phyloP scores from a whole-genome alignment of 2,329 filamentous ascomycete genomes.

The Aureobasidium sp. region DNA sequence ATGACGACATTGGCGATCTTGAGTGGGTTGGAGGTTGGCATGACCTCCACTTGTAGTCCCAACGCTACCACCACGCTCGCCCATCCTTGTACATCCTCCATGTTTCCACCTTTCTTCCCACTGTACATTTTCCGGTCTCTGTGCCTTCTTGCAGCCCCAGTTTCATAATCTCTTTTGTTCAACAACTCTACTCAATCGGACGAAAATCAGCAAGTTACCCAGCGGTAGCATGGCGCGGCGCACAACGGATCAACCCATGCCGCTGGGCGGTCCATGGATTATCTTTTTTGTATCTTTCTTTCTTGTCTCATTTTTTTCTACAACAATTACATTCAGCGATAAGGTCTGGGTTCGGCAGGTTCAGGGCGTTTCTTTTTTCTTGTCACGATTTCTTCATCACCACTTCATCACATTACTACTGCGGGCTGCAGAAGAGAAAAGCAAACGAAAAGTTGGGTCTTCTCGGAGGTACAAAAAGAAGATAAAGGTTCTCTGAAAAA shows the following conservation, averaged over 20 bases:
- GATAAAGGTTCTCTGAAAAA: conserved; percentile 14
- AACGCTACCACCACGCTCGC: conserved; percentile 7
- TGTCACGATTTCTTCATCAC: conserved; percentile 5
- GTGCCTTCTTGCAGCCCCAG: conserved; percentile 13
- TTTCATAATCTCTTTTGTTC: conserved; percentile 12
- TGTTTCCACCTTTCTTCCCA: conserved; percentile 1
- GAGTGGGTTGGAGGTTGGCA: conserved; percentile 96
- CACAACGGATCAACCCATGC: not conserved
- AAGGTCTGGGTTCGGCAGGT: conserved; percentile 12
- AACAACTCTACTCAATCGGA: conserved; percentile 11
- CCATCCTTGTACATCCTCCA: conserved; percentile 4
- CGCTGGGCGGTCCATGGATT: conserved; percentile 11
- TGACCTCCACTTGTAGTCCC: conserved; percentile 56
- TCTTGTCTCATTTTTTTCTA: conserved; percentile 9
- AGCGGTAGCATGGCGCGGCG: not conserved
- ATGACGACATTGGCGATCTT: conserved; percentile 67
- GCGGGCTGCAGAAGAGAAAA: conserved; percentile 15
- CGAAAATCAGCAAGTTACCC: not conserved
- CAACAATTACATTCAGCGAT: conserved; percentile 10
- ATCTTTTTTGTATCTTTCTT: conserved; percentile 13
- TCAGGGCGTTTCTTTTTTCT: conserved; percentile 1
- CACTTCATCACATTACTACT: conserved; percentile 8
- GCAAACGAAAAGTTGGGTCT: conserved; percentile 14
- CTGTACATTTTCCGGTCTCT: conserved; percentile 6
- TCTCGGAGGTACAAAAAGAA: conserved; percentile 5